Evolutionary conservation across 192 early-diverging fungal genomes (phyloP), one percentile per base, ranked within the genome.

Genomic region (Coemansia sp.): DNA sequence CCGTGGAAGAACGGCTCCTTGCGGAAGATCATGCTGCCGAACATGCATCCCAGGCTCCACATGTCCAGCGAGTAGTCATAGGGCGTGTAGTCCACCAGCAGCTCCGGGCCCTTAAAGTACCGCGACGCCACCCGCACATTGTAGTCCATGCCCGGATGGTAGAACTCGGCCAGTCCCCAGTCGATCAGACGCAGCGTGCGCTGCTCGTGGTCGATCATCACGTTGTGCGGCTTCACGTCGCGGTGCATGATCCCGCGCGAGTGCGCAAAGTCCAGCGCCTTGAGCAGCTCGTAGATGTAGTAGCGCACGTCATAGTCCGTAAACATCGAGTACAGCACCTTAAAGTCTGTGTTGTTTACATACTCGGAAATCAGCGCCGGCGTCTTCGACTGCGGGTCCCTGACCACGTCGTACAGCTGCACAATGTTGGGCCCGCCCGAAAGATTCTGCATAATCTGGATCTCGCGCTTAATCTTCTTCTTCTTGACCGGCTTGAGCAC

Each of bases 381-480:
- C 4, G 93, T 96, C 80, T 97, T 96, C 20, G 93, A 94, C 87
- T 94, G 87, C 31, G 94, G 97, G 71, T 99, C 97, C 56, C 95
- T 82, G 23, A 99, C 97, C 60, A 99, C 87, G 73, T 99, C 95
- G 56, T 90, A 85, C 48, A 99, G 85, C 59, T 88, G 86, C 65
- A 99, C 87, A 38, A 99, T 86, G 74, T 99, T 99, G 21, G 89
- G 85, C 4, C 97, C 97, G 44, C 97, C 97, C 31, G 90, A 87
- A 48, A 99, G 83, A 71, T 97, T 99, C 74, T 97, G 95, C 68
- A 99, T 86, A 59, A 99, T 99, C 75, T 97, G 97, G 77, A 99
- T 96, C 75, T 99, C 97, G 53, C 97, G 86, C 87, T 97, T 98
- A 70, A 99, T 99, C 86, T 99, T 99, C 90, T 97, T 97, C 88